Conservation (phyloP, 1,284 basidiomycete genomes). For the Ustilago sp. region DNA sequence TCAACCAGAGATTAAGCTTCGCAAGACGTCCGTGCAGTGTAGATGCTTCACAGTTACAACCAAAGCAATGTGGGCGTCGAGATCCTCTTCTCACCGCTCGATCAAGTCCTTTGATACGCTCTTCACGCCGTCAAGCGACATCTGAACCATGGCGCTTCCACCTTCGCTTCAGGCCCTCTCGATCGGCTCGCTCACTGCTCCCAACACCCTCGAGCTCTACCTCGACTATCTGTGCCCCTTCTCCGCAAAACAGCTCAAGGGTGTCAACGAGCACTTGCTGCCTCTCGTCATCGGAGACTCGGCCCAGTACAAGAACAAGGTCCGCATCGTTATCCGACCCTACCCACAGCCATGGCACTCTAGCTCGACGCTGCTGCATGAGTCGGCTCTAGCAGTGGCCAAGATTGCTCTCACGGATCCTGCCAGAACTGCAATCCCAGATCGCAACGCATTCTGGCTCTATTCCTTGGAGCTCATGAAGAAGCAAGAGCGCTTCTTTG, state of each 20-base stretch:
- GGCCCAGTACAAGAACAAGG: constrained; percentile 76
- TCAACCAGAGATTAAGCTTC: constrained; percentile 11
- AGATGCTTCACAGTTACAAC: constrained; percentile 2
- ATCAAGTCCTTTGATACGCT: background rate
- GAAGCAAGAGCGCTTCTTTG: constrained; percentile 80
- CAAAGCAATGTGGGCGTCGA: background rate
- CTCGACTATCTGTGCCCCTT: constrained; percentile 74
- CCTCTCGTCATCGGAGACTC: constrained; percentile 64
- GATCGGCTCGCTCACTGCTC: constrained; percentile 77
- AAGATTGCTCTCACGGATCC: constrained; percentile 71
- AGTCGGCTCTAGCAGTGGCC: constrained; percentile 81
- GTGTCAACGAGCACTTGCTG: constrained; percentile 69
- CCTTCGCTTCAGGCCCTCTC: constrained; percentile 80
- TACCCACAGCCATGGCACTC: constrained; percentile 78
- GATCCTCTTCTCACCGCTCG: background rate
- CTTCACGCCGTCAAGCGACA: background rate
- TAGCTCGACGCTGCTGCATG: constrained; percentile 79
- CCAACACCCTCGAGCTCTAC: constrained; percentile 87
- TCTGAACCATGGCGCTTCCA: constrained; percentile 80
- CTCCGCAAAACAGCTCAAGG: constrained; percentile 71
- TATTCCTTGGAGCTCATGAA: constrained; percentile 77
- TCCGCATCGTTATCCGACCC: constrained; percentile 81
- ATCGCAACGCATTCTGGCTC: constrained; percentile 56
- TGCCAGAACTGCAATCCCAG: constrained; percentile 20
- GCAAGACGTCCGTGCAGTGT: constrained; percentile 23